Evolutionary conservation across 495 filamentous ascomycete genomes (phyloP), one percentile per base, ranked within the genome.

Genomic region (Copromyces sp.): DNA sequence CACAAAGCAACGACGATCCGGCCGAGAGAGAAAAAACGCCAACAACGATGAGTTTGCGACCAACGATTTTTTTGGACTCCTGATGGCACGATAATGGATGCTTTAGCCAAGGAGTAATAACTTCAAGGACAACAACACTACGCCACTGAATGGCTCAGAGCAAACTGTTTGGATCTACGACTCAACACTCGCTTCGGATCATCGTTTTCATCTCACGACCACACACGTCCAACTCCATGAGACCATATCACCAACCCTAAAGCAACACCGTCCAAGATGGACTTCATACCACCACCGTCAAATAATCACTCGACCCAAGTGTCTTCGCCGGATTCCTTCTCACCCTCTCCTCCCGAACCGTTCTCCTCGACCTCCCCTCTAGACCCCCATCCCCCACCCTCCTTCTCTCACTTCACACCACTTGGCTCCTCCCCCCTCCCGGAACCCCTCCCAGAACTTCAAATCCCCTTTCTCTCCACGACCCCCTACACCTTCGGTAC

Each of bases 381-480:
- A 5, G 47, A 29, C 5, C 20, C 47, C 11, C 45, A 53, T 29
- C 45, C 45, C 4, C 45, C 45, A 12, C 47, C 47, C 2, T 29
- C 47, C n/a, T 59, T 59, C 47, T 59, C 47, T 5, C 47, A 29
- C 47, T 59, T 59, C 20, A 59, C 47, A 4, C 47, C 47, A 0
- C 47, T 59, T 9, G 47, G 47, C 20, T 59, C 47, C 20, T 29
- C 24, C 9, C 20, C 45, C 9, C 47, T 14, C 4, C 24, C 44
- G 3, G 17, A 17, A 3, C 44, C 44, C n/a, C 3, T 59, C 47
- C 11, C 47, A 29, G 47, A 29, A 59, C 68, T 78, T 9, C 75
- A 78, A 39, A 74, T 75, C 39, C 77, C 77, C 70, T 78, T 74
- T 68, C 68, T 78, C 70, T 73, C 75, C 75, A 75, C 76, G 39